Evolutionary conservation across 2,329 filamentous ascomycete species (phyloP).

Genomic region (Fusarium nelsonii): DNA sequence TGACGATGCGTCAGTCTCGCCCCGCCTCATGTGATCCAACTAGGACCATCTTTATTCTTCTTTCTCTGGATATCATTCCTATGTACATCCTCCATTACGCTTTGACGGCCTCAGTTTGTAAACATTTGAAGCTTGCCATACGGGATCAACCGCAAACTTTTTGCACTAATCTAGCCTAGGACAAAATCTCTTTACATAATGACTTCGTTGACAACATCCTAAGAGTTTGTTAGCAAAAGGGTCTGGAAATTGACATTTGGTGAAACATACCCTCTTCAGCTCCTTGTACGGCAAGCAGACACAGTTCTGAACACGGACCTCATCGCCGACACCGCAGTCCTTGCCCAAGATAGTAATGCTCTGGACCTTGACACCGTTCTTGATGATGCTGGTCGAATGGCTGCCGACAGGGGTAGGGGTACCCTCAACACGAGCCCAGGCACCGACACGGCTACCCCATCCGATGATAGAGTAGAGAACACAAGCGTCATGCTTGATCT

Average conservation of each 20-base stretch:
- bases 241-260: not conserved
- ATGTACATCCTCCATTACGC: slow-evolving; percentile 41
- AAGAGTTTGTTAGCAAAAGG: slow-evolving; percentile 46
- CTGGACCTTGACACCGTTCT: slow-evolving; percentile 98
- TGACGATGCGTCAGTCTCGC: slow-evolving; percentile 5
- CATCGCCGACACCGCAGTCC: slow-evolving; percentile 93
- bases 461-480: slow-evolving; percentile 96
- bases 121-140: slow-evolving; percentile 15
- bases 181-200: slow-evolving; percentile 77
- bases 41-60: slow-evolving; percentile 20
- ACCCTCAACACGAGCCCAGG: slow-evolving; percentile 98
- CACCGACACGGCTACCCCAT: slow-evolving; percentile 94
- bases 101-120: slow-evolving; percentile 19
- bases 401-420: slow-evolving; percentile 88
- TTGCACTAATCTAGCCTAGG: slow-evolving; percentile 31
- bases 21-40: slow-evolving; percentile 11
- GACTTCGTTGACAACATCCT: slow-evolving; percentile 88
- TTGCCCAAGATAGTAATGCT: slow-evolving; percentile 98
- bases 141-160: slow-evolving; percentile 24
- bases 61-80: slow-evolving; percentile 19
- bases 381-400: slow-evolving; percentile 94
- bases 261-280: slow-evolving; percentile 82
- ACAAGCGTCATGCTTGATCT: slow-evolving; percentile 97
- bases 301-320: slow-evolving; percentile 97
- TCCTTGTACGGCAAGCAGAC: slow-evolving; percentile 98